phyloP scores from a whole-genome alignment of 768 basidiomycete species.

The Lactarius indigo region DNA sequence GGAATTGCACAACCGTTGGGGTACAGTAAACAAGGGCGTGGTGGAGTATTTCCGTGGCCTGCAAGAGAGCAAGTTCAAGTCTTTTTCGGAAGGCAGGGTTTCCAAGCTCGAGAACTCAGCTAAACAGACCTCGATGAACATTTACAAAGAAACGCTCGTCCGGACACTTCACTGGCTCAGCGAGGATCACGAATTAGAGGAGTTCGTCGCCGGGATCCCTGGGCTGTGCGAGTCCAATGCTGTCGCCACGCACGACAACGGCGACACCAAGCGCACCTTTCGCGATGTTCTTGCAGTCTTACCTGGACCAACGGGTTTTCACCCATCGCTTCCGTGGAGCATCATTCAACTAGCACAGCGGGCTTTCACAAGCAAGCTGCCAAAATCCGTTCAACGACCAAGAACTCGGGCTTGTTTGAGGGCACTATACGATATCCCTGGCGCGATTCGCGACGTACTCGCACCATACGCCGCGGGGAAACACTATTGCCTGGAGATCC shows the following conservation, averaged over 20 bases:
- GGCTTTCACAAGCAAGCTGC: neutral
- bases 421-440: neutral
- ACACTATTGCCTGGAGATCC: neutral
- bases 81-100: neutral
- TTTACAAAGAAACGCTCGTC: neutral
- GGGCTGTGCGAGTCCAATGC: neutral
- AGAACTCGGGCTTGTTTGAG: neutral
- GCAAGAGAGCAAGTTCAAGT: neutral
- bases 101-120: neutral
- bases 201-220: neutral
- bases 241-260: neutral
- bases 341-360: neutral
- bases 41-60: neutral
- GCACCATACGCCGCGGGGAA: neutral
- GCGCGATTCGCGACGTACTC: neutral
- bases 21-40: neutral
- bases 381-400: neutral
- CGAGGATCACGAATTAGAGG: neutral
- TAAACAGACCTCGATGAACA: neutral
- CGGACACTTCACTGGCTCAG: neutral
- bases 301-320: neutral
- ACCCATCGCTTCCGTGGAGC: neutral
- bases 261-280: neutral
- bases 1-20: neutral
- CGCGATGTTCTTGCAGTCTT: neutral